These are phyloP conservation scores for Linum usitatissimum DNA, from an alignment of 345 rosid species.

Conservation along the genomic window DNA sequence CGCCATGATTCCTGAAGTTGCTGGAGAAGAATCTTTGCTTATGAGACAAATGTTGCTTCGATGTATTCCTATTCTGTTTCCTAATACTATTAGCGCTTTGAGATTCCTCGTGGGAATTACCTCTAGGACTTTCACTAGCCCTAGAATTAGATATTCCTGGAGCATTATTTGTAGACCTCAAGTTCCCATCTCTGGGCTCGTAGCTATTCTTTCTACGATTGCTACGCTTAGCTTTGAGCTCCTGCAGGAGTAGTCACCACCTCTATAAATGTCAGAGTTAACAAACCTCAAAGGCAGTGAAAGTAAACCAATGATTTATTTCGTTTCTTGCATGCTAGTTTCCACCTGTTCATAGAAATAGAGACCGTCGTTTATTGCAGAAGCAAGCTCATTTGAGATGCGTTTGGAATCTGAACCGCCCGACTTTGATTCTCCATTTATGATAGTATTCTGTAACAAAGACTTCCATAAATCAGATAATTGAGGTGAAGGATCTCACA, in stretches of 20 bases:
- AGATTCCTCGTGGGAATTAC: slow-evolving; percentile 46
- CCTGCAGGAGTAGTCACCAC: slow-evolving; percentile 33
- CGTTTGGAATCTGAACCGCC: slow-evolving; percentile 36
- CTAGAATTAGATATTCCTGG: slow-evolving; percentile 36
- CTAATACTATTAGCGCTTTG: slow-evolving; percentile 36
- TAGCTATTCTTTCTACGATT: slow-evolving; percentile 39
- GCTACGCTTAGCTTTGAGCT: slow-evolving; percentile 53
- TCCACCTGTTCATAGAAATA: slow-evolving; percentile 85
- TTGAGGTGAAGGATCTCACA: background rate
- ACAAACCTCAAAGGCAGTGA: slow-evolving; percentile 1
- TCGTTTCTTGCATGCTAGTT: background rate
- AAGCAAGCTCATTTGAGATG: slow-evolving; percentile 70
- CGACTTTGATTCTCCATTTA: slow-evolving; percentile 34
- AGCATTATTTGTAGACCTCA: slow-evolving; percentile 26
- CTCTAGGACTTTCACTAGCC: slow-evolving; percentile 37
- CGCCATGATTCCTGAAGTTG: slow-evolving; percentile 62
- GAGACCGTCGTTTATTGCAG: slow-evolving; percentile 85
- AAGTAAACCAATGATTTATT: background rate
- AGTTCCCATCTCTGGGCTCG: slow-evolving; percentile 52
- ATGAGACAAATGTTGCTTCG: slow-evolving; percentile 57
- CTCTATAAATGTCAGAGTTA: slow-evolving; percentile 12
- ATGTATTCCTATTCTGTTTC: slow-evolving; percentile 51
- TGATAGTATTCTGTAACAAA: slow-evolving; percentile 58
- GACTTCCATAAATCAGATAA: background rate
- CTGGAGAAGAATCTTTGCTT: slow-evolving; percentile 71